Evolutionary conservation across 2,329 filamentous ascomycete genomes (phyloP).

Genomic region (Ceratocystis albifundus): DNA sequence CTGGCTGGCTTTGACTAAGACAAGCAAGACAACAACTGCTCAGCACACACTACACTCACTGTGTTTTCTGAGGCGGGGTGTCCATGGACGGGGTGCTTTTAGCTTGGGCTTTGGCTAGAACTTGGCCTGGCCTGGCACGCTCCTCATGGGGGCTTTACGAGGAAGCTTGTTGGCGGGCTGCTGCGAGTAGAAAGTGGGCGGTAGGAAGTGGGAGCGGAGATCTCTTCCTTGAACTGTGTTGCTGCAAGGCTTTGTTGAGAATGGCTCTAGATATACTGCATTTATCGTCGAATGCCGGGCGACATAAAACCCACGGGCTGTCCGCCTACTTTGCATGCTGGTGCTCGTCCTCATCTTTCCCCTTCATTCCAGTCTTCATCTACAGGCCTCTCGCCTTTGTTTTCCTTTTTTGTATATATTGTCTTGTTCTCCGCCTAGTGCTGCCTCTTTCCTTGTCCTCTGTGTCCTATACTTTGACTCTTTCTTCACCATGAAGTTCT

Average conservation of each 20-base stretch:
- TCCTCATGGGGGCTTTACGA: background rate
- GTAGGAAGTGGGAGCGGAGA: background rate
- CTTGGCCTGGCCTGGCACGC: background rate
- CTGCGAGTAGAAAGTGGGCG: background rate
- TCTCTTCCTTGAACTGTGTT: background rate
- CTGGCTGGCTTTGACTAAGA: no score
- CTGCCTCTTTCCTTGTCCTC: background rate
- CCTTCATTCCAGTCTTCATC: constrained; percentile 16
- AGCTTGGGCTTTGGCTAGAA: background rate
- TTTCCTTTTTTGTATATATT: background rate
- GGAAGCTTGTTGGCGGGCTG: background rate
- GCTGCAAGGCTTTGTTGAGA: background rate
- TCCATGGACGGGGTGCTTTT: background rate
- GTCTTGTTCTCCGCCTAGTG: background rate
- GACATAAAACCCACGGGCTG: constrained; percentile 12
- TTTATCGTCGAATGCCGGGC: background rate
- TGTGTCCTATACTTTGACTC: background rate
- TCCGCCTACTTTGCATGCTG: constrained; percentile 5
- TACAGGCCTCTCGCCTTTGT: background rate
- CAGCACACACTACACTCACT: background rate
- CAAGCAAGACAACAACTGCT: background rate
- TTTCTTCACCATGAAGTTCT: constrained; percentile 20
- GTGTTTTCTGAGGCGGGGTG: background rate
- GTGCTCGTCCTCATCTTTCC: constrained; percentile 8
- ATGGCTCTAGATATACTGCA: background rate